Evolutionary conservation across 2,329 filamentous ascomycete genomes (phyloP).

Genomic region (Penicillium oxalicum): DNA sequence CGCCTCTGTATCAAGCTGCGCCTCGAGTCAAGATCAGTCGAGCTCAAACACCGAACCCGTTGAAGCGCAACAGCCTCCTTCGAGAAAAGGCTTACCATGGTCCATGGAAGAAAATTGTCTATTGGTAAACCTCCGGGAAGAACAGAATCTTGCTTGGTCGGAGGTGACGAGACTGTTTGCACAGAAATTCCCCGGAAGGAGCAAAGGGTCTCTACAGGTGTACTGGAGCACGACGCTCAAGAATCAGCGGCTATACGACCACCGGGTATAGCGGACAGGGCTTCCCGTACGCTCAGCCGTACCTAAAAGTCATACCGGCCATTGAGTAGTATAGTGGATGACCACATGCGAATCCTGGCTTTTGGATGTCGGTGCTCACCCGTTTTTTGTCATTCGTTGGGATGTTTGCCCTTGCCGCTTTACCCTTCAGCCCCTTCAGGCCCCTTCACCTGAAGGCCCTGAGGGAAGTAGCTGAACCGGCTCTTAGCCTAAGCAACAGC

Average conservation of each 20-base stretch:
- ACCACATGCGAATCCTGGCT: neutral
- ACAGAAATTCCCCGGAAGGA: slow-evolving; percentile 9
- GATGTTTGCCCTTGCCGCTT: slow-evolving; percentile 15
- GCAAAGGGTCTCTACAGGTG: slow-evolving; percentile 12
- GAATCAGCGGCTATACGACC: slow-evolving; percentile 7
- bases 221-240: slow-evolving; percentile 13
- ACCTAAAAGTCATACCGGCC: too few relatives aligned
- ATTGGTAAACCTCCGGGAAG: slow-evolving; percentile 4
- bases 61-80: neutral
- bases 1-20: neutral
- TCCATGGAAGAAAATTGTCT: slow-evolving; percentile 2
- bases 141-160: slow-evolving; percentile 7
- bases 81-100: slow-evolving; percentile 5
- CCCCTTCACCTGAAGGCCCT: slow-evolving; percentile 13
- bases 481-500: too few relatives aligned
- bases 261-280: too few relatives aligned
- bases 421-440: slow-evolving; percentile 31
- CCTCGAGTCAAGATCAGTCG: neutral
- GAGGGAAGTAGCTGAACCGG: too few relatives aligned
- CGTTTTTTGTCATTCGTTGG: neutral
- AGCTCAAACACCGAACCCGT: slow-evolving; percentile 1
- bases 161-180: slow-evolving; percentile 6
- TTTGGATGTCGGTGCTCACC: neutral
- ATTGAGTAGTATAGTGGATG: too few relatives aligned
- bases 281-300: too few relatives aligned